Evolutionary conservation across 1,284 basidiomycete species (phyloP).

Genomic region (Microbotryum scabiosae): DNA sequence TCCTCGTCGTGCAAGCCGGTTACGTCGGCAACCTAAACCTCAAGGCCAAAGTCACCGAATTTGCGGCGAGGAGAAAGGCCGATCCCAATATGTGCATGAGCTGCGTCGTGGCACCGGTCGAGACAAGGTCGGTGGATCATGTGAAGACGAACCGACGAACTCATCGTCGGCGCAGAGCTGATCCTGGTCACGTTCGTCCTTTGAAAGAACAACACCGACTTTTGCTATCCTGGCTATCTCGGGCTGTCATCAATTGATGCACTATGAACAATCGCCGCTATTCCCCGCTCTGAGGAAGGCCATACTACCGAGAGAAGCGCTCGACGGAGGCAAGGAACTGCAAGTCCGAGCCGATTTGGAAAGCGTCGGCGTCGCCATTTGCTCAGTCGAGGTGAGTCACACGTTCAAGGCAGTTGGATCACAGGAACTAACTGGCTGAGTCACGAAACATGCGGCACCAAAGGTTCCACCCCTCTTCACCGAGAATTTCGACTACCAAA

Average conservation of each 20-base stretch:
- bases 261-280: constrained; percentile 28
- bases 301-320: constrained; percentile 36
- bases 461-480: constrained; percentile 94
- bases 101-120: constrained; percentile 28
- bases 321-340: constrained; percentile 52
- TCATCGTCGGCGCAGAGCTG: neutral
- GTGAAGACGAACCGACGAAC: constrained; percentile 32
- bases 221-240: constrained; percentile 25
- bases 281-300: constrained; percentile 20
- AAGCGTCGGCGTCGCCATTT: constrained; percentile 63
- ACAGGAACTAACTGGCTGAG: too few species aligned
- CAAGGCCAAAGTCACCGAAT: constrained; percentile 69
- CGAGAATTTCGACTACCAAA: constrained; percentile 97
- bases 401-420: too few species aligned
- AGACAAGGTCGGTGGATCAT: constrained; percentile 9
- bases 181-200: neutral
- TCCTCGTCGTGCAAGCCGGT: constrained; percentile 88
- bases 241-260: constrained; percentile 15
- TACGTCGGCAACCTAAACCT: constrained; percentile 89
- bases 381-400: constrained; percentile 46
- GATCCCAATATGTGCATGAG: constrained; percentile 32
- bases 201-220: constrained; percentile 19
- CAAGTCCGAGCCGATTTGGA: constrained; percentile 39
- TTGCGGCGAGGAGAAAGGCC: constrained; percentile 18
- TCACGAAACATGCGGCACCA: too few species aligned